Evolutionary conservation across 2,329 filamentous ascomycete species (phyloP), one percentile per base, ranked within the genome.

Genomic region (Tolypocladium cylindrosporum): DNA sequence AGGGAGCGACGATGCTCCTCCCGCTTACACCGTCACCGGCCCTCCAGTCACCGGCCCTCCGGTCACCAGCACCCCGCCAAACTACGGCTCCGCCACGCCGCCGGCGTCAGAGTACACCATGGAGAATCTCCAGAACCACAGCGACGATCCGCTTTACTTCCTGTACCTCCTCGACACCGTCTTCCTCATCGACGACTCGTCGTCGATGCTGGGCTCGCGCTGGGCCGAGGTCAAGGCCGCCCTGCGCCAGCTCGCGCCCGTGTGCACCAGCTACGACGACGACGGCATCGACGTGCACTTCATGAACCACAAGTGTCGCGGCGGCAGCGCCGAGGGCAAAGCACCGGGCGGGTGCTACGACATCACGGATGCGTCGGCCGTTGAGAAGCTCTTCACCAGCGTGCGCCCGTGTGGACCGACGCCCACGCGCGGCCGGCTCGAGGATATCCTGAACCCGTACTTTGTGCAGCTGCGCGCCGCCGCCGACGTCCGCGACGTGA

Each of bases 271-370:
- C 4, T 86, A 89, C 70, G 93, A 97, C 69, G 74, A 77, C 0
- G 90, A 97, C 71, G 93, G 93, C 27, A 86, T 97, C 64, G 93
- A 97, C 68, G 77, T 97, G 62, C 91, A 90, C 79, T 97, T 97
- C 72, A 78, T 97, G 42, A 97, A 97, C 74, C 81, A 88, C 68
- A 68, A 24, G 24, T 70, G 41, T 77, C 75, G 2, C 5, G 10
- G n/a, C 61, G 70, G 60, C 7, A 75, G 78, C n/a, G 64, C 61
- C 1, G 59, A 67, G 11, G 70, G 69, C 24, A 72, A 76, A 56
- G 72, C 76, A 1, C 71, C 74, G 0, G 74, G 77, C 0, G 83
- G 82, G 5, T 92, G 90, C 73, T 77, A 78, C 63, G 84, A 88
- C 59, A 79, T 97, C 62, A 82, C 71, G 0, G 76, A 78, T 1